Base-by-base conservation (phyloP, 2,329 filamentous ascomycete genomes). In the Monilinia vaccinii-corymbosi region DNA sequence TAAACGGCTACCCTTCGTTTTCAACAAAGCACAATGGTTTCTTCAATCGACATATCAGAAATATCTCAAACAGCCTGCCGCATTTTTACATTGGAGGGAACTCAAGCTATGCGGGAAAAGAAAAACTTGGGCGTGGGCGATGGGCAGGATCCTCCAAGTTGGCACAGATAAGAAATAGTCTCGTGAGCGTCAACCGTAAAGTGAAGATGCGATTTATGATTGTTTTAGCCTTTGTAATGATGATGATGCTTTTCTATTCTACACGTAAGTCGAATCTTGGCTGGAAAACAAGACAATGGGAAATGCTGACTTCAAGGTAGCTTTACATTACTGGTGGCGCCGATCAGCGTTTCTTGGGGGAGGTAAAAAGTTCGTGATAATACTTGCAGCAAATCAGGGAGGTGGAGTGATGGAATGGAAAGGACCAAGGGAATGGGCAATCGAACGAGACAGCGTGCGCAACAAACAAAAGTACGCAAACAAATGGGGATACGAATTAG, bases 361-460 rank as follows among this genome's bases (percentile, higher is more conserved):
- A 52, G 94, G 94, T 23, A 86, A 87, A 71, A 97, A 96, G 70
- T 92, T 88, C 71, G 94, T 99, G 65, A 88, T 99, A 58, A 91
- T 99, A 64, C 79, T 97, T 23, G 92, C 89, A 28, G 92, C 94
- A 59, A 99, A 99, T 71, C 83, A 96, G 64, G 94, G 94, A 52
- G 94, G 94, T 62, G 94, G 94, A 69, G 94, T 99, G 9, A 97
- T 97, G 91, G 93, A 97, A 71, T 97, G 91, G 93, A 99, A 99
- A 74, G 93, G 93, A 0, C 89, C 93, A 23, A 84, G 92, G 63
- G 94, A 99, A 76, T 99, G 94, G 94, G 94, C 94, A 0, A 96
- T 97, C 69, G 94, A 99, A 76, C 82, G 94, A 73, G 92, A 97
- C 77, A 97, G 93, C 71, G 84, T 97, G 58, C 86, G 87, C 73